phyloP scores from a whole-genome alignment of 1,139 yeast species.

The Yamadazyma triangularis region DNA sequence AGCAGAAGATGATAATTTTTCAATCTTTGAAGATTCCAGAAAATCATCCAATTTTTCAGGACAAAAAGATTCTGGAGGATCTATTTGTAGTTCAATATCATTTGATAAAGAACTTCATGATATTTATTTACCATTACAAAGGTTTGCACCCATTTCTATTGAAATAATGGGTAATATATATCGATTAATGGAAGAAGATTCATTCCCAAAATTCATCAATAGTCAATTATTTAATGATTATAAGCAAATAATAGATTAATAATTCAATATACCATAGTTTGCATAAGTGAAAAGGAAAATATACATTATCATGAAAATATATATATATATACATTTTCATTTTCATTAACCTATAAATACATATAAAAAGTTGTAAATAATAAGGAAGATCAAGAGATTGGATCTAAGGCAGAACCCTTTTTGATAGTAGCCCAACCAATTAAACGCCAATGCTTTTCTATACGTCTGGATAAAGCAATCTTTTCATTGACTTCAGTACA shows the following conservation, averaged over 20 bases:
- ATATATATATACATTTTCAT: too few relatives aligned
- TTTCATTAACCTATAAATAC: constrained; percentile 4
- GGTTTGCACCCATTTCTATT: constrained; percentile 44
- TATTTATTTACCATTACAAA: constrained; percentile 45
- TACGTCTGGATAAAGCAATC: constrained; percentile 98
- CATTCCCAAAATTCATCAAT: constrained; percentile 63
- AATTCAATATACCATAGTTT: too few relatives aligned
- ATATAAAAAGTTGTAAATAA: constrained; percentile 1
- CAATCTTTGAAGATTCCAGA: background rate
- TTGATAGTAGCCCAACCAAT: constrained; percentile 99
- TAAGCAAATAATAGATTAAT: constrained; percentile 6
- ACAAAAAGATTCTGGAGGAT: too few relatives aligned
- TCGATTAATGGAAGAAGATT: constrained; percentile 66
- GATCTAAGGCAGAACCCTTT: constrained; percentile 88
- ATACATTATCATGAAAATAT: too few relatives aligned
- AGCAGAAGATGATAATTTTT: background rate
- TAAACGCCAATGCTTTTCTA: constrained; percentile 99
- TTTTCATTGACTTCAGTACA: constrained; percentile 98
- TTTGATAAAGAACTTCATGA: constrained; percentile 2
- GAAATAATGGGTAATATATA: constrained; percentile 28
- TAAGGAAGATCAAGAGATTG: constrained; percentile 33
- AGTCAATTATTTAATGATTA: constrained; percentile 18
- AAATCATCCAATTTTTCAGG: background rate
- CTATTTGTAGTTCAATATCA: background rate
- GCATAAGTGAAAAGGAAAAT: too few relatives aligned